phyloP scores from a whole-genome alignment of 768 basidiomycete species.

The Galerina sulciceps region DNA sequence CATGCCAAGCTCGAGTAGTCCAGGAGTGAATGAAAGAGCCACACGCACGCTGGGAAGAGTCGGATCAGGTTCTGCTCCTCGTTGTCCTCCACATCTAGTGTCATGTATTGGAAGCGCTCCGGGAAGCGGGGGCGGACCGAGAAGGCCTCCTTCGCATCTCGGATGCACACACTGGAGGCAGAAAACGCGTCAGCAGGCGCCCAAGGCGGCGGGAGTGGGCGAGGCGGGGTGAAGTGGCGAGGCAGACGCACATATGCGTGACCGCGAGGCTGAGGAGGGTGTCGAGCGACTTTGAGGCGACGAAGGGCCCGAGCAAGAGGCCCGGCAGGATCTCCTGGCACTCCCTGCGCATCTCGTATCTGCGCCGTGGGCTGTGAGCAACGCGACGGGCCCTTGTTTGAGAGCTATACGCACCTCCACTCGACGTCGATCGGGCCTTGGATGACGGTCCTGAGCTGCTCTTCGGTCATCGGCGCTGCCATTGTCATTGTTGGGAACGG shows the following conservation, averaged over 20 bases:
- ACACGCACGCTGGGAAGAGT: slow-evolving; percentile 78
- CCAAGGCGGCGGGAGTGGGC: slow-evolving; percentile 4
- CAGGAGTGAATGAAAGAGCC: background rate
- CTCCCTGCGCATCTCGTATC: slow-evolving; percentile 95
- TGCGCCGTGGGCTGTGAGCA: slow-evolving; percentile 28
- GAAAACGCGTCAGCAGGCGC: slow-evolving; percentile 23
- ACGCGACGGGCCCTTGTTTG: background rate
- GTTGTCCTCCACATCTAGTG: slow-evolving; percentile 87
- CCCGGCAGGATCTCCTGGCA: slow-evolving; percentile 90
- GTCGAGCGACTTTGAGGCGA: slow-evolving; percentile 82
- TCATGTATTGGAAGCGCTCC: slow-evolving; percentile 76
- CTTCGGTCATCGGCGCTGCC: slow-evolving; percentile 32
- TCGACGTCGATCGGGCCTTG: slow-evolving; percentile 84
- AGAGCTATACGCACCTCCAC: slow-evolving; percentile 63
- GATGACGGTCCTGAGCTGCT: slow-evolving; percentile 62
- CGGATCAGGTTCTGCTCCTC: slow-evolving; percentile 95
- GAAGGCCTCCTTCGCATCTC: slow-evolving; percentile 88
- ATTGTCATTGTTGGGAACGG: no score
- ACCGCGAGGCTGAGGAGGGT: slow-evolving; percentile 67
- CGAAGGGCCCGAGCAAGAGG: slow-evolving; percentile 85
- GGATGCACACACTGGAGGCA: slow-evolving; percentile 77
- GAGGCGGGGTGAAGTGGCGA: slow-evolving; percentile 12
- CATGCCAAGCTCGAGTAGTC: background rate
- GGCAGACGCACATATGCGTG: slow-evolving; percentile 73
- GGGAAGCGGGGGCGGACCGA: slow-evolving; percentile 87